These are phyloP conservation scores for Dorcoceras hygrometricum DNA, from an alignment of 257 asterid genomes.

Conservation along the genomic window DNA sequence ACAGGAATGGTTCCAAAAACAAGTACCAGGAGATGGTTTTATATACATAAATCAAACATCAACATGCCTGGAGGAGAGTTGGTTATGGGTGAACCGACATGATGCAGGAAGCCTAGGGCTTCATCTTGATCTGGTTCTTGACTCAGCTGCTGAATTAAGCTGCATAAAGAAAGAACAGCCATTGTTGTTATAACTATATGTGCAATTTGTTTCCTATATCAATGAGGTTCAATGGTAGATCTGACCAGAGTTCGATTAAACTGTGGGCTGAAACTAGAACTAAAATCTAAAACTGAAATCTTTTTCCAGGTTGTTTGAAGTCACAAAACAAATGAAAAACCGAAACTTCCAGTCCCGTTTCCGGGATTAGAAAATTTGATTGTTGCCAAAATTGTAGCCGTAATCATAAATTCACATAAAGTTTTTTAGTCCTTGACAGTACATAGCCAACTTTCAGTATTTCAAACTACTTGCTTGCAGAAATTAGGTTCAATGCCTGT, in stretches of 20 bases:
- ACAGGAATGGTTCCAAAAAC: neutral
- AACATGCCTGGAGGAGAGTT: constrained; percentile 57
- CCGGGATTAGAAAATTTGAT: neutral
- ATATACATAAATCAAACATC: constrained; percentile 24
- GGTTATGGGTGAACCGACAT: constrained; percentile 46
- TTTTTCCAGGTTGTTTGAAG: neutral
- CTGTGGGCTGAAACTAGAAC: neutral
- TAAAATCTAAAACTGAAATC: neutral
- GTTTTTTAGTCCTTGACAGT: too few relatives aligned
- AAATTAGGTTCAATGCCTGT: neutral
- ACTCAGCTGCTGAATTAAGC: constrained; percentile 44
- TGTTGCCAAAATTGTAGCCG: too few relatives aligned
- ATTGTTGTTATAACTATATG: neutral
- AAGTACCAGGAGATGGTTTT: neutral
- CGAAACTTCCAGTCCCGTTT: neutral
- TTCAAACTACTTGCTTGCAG: neutral
- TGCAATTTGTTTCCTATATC: constrained; percentile 5
- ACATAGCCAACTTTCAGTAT: neutral
- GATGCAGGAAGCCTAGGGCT: constrained; percentile 37
- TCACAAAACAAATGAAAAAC: neutral
- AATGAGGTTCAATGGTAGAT: neutral
- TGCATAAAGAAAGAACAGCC: constrained; percentile 20
- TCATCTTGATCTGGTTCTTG: constrained; percentile 65
- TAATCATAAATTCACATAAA: too few relatives aligned
- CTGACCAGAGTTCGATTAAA: neutral